Evolutionary conservation across 2,329 filamentous ascomycete genomes (phyloP).

Genomic region (Monosporascus sp.): DNA sequence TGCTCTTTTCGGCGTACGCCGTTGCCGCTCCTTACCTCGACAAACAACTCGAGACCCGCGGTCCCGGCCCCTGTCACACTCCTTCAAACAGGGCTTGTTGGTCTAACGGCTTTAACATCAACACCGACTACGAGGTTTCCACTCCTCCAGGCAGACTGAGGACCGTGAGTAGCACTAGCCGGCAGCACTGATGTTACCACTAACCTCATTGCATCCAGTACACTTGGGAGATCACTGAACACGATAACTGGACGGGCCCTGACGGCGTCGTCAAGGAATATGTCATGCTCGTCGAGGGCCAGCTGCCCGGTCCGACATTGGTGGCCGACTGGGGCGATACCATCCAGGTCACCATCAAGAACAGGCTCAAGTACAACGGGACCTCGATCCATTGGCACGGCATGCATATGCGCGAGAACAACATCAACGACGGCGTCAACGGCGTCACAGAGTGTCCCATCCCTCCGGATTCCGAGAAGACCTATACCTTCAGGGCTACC

Average conservation of each 20-base stretch:
- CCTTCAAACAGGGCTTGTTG: constrained; percentile 20
- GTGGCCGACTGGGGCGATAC: constrained; percentile 59
- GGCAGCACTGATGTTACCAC: not conserved
- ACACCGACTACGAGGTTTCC: constrained; percentile 19
- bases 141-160: constrained; percentile 12
- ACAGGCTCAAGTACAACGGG: constrained; percentile 50
- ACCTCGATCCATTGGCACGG: constrained; percentile 35
- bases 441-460: constrained; percentile 31
- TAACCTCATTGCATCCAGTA: constrained; percentile 30
- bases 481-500: constrained; percentile 15
- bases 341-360: constrained; percentile 62
- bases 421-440: constrained; percentile 31
- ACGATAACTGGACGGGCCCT: constrained; percentile 17
- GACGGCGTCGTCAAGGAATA: constrained; percentile 20
- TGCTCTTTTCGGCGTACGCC: not conserved
- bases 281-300: constrained; percentile 58
- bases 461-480: constrained; percentile 13
- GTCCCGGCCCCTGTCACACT: constrained; percentile 10
- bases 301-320: constrained; percentile 63
- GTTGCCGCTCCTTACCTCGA: constrained; percentile 5
- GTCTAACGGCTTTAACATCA: constrained; percentile 17
- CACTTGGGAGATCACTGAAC: constrained; percentile 16
- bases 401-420: constrained; percentile 29
- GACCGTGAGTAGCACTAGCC: constrained; percentile 7
- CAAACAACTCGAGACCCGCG: constrained; percentile 4